A percentile compares a stretch with the other conserved stretches of the same genome.
Conservation (phyloP, 352 stramenopile genomes). For the Phytophthora fragariae region DNA sequence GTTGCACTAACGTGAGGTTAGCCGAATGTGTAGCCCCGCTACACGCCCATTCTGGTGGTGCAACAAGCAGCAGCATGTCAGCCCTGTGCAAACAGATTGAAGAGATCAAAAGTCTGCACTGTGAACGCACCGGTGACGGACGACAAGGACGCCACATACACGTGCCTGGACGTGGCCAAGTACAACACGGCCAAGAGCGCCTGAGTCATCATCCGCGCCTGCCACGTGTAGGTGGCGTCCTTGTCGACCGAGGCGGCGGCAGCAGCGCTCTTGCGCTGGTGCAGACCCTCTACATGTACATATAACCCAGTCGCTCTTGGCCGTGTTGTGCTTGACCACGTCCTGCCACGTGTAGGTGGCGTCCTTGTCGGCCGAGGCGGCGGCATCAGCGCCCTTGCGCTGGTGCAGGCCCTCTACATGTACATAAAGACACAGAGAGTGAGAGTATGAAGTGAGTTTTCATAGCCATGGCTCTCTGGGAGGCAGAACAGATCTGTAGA, state of each 20-base stretch:
- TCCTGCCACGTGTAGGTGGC: constrained; percentile 93
- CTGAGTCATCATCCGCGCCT: no score
- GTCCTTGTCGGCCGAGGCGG: constrained; percentile 25
- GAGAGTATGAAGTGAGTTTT: not conserved
- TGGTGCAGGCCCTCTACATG: constrained; percentile 55
- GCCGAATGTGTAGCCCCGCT: no score
- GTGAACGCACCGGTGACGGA: constrained; percentile 82
- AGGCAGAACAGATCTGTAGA: no score
- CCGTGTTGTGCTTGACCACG: constrained; percentile 95
- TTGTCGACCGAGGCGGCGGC: no score
- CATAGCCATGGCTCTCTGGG: no score
- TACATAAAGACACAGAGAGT: not conserved
- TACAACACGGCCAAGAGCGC: no score
- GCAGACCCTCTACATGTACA: no score
- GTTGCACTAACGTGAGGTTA: no score
- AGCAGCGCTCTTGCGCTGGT: no score
- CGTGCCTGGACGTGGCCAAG: no score
- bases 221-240: no score
- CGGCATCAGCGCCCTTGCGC: constrained; percentile 50
- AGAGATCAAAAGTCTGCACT: not conserved
- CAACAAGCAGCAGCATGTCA: not conserved
- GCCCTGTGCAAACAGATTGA: not conserved
- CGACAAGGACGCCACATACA: constrained; percentile 88
- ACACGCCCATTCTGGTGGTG: constrained; percentile 69
- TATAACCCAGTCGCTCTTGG: constrained; percentile 97